phyloP scores from a whole-genome alignment of 2,329 filamentous ascomycete genomes.

The Fusarium marasasianum region DNA sequence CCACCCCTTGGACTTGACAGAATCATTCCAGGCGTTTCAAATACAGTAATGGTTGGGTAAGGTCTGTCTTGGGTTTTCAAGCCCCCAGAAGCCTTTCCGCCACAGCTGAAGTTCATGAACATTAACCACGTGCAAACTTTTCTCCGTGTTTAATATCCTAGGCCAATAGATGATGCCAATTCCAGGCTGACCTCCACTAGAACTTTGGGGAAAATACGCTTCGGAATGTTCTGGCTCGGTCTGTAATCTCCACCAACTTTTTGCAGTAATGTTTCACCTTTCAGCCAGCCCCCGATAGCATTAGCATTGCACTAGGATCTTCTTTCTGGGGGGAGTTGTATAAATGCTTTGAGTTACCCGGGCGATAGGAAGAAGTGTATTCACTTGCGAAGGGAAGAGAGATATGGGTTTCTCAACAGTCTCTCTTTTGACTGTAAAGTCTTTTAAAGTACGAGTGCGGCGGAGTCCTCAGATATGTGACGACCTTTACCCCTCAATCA shows the following conservation, averaged over 20 bases:
- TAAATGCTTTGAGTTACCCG: background rate
- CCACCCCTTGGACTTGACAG: rapidly evolving
- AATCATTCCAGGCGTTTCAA: background rate
- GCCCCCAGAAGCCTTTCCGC: rapidly evolving
- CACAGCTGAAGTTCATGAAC: background rate
- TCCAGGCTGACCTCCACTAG: rapidly evolving
- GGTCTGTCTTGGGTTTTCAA: background rate
- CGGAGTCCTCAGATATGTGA: background rate
- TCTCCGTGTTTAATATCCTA: rapidly evolving
- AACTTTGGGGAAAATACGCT: rapidly evolving
- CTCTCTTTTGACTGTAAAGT: background rate
- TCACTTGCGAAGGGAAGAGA: background rate
- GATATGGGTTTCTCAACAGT: background rate
- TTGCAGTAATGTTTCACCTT: background rate
- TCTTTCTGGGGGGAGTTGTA: rapidly evolving
- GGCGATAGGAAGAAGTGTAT: background rate
- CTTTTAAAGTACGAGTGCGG: rapidly evolving
- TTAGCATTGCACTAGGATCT: background rate
- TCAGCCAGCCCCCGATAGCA: background rate
- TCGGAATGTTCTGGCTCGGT: background rate
- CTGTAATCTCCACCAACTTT: background rate
- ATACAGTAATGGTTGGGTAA: background rate
- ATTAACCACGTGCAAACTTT: background rate
- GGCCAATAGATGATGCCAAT: background rate
- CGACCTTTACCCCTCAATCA: background rate